phyloP scores from a whole-genome alignment of 2,329 filamentous ascomycete species.

The Verticillium alfalfae region DNA sequence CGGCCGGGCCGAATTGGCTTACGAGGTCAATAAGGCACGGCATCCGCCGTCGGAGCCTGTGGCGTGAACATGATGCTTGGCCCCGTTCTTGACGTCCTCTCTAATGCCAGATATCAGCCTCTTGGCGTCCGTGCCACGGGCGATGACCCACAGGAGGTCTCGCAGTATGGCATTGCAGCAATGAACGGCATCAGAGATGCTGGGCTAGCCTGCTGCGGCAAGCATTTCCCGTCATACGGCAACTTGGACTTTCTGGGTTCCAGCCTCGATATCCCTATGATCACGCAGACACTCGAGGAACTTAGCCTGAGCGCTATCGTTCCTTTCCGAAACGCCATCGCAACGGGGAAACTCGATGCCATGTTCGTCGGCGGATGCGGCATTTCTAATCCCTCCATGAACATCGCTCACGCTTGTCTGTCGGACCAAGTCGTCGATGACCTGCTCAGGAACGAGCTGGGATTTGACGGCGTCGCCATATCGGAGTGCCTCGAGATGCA shows the following conservation, averaged over 20 bases:
- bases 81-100: conserved; percentile 88
- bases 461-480: conserved; percentile 87
- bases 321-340: conserved; percentile 85
- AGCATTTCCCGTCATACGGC: conserved; percentile 94
- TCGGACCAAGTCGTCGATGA: conserved; percentile 92
- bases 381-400: conserved; percentile 85
- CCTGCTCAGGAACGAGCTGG: conserved; percentile 78
- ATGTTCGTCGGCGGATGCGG: conserved; percentile 96
- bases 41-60: conserved; percentile 84
- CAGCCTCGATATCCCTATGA: conserved; percentile 86
- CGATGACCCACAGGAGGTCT: conserved; percentile 92
- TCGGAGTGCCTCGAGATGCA: conserved; percentile 98
- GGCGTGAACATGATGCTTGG: conserved; percentile 95
- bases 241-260: conserved; percentile 92
- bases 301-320: conserved; percentile 86
- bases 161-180: conserved; percentile 82
- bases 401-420: conserved; percentile 91
- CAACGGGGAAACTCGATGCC: conserved; percentile 73
- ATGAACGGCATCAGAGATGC: conserved; percentile 92
- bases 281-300: conserved; percentile 90
- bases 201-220: conserved; percentile 83
- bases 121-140: conserved; percentile 84
- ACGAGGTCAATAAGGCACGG: conserved; percentile 91
- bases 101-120: conserved; percentile 86
- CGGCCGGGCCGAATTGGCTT: conserved; percentile 77